Conservation (phyloP, 2,329 filamentous ascomycete species). For the Annulohypoxylon truncatum region DNA sequence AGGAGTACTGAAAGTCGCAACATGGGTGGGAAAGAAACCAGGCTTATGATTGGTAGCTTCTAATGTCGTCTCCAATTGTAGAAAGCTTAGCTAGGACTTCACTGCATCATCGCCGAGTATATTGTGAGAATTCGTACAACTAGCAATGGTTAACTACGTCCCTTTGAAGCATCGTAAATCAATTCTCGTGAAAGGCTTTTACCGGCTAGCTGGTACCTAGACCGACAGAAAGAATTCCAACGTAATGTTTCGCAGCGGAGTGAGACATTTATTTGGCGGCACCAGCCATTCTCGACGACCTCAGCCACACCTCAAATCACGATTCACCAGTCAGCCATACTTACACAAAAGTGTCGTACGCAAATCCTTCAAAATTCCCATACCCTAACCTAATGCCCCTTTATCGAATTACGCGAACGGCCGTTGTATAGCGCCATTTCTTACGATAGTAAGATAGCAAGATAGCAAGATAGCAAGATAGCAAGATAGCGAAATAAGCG, state of each 20-base stretch:
- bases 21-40: not conserved
- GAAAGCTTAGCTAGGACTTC: not conserved
- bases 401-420: slow-evolving; percentile 26
- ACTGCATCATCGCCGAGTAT: not conserved
- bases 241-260: not conserved
- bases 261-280: slow-evolving; percentile 6
- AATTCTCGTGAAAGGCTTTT: not conserved
- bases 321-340: not conserved
- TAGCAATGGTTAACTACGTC: not conserved
- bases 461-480: not conserved
- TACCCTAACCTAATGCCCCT: not conserved
- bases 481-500: slow-evolving; percentile 29
- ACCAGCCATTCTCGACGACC: not conserved
- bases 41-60: not conserved
- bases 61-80: not conserved
- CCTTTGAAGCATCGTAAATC: not conserved
- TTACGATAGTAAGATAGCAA: not conserved
- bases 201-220: not conserved
- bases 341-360: not conserved
- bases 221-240: not conserved
- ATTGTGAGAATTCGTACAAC: not conserved
- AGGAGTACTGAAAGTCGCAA: not conserved
- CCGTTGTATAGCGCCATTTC: not conserved
- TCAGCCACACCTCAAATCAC: not conserved
- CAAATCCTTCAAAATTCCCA: not conserved